Evolutionary conservation across 805 yeast species (phyloP).

Genomic region (Kodamaea nitidulidarum): DNA sequence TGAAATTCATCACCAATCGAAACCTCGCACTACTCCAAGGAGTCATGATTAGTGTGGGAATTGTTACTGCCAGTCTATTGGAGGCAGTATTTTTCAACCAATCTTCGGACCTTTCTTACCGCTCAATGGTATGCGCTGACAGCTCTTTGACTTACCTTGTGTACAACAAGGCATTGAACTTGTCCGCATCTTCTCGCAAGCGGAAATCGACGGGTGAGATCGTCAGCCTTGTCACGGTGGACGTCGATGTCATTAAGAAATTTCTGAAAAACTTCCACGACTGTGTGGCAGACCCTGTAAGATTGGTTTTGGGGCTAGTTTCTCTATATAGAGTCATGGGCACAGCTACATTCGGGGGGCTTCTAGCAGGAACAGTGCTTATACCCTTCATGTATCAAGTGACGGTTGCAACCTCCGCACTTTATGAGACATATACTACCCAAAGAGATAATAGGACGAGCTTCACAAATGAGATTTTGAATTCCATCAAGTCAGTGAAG

Average conservation of each 20-base stretch:
- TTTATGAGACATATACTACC: constrained; percentile 27
- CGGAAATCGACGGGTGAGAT: constrained; percentile 32
- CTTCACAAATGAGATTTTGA: constrained; percentile 34
- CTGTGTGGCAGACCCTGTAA: constrained; percentile 21
- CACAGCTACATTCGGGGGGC: constrained; percentile 33
- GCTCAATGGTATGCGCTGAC: constrained; percentile 13
- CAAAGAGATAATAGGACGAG: constrained; percentile 35
- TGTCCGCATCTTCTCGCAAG: constrained; percentile 31
- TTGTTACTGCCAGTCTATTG: constrained; percentile 23
- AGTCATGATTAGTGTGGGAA: constrained; percentile 19
- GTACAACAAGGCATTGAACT: constrained; percentile 25
- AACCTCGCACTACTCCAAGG: constrained; percentile 26
- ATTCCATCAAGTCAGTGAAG: constrained; percentile 36
- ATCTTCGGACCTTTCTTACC: constrained; percentile 11
- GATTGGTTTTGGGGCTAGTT: constrained; percentile 22
- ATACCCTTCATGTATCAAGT: constrained; percentile 30
- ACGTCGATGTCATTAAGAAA: constrained; percentile 16
- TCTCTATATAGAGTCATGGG: constrained; percentile 34
- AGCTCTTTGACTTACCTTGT: constrained; percentile 22
- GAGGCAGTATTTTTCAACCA: constrained; percentile 20
- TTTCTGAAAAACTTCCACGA: constrained; percentile 17
- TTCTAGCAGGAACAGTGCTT: constrained; percentile 26
- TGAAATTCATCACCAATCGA: constrained; percentile 1
- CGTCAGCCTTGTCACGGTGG: constrained; percentile 30
- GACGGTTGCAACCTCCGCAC: constrained; percentile 18